phyloP scores from a whole-genome alignment of 1,284 basidiomycete genomes.

The Sanghuangporus sanghuang region DNA sequence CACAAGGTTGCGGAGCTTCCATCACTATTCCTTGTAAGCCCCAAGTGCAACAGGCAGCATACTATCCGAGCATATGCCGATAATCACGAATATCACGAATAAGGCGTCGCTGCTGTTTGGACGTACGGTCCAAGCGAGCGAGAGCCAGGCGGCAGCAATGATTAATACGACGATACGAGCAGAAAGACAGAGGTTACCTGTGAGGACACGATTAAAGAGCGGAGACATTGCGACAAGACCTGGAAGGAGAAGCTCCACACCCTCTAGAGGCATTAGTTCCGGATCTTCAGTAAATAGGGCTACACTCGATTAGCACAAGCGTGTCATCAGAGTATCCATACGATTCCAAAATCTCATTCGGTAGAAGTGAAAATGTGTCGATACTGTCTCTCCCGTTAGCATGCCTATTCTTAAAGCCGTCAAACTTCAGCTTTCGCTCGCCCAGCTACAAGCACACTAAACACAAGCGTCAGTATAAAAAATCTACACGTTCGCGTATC shows the following conservation, averaged over 20 bases:
- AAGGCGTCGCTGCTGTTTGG: conserved; percentile 52
- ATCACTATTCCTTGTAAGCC: conserved; percentile 72
- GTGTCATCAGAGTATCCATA: conserved; percentile 60
- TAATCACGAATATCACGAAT: conserved; percentile 59
- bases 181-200: conserved; percentile 57
- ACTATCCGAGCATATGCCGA: conserved; percentile 58
- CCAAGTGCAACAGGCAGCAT: conserved; percentile 73
- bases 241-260: conserved; percentile 59
- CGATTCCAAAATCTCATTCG: conserved; percentile 64
- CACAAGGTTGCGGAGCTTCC: conserved; percentile 69
- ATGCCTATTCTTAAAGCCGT: not conserved
- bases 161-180: conserved; percentile 57
- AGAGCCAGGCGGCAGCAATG: conserved; percentile 58
- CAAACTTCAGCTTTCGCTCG: conserved; percentile 29
- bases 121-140: conserved; percentile 71
- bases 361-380: conserved; percentile 54
- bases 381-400: conserved; percentile 24
- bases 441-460: conserved; percentile 61
- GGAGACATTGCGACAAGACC: conserved; percentile 68
- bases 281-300: not conserved
- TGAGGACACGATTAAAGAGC: conserved; percentile 72
- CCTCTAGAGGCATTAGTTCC: conserved; percentile 22
- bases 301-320: conserved; percentile 49
- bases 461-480: conserved; percentile 52
- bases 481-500: conserved; percentile 58